phyloP scores from a whole-genome alignment of 2,329 filamentous ascomycete genomes.

The Huntiella abstrusa region DNA sequence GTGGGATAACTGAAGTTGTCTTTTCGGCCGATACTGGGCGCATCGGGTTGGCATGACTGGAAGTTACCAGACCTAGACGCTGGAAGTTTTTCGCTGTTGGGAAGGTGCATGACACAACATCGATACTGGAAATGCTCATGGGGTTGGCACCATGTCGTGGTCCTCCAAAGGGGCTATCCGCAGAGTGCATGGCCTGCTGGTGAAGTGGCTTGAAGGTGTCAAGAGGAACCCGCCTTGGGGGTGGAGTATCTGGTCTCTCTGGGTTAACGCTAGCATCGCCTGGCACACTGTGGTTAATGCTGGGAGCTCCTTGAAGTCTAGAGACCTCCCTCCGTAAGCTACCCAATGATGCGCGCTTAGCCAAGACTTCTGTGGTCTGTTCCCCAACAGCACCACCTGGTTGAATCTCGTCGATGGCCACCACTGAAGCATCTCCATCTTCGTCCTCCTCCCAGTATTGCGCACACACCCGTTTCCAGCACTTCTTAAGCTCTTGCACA shows the following conservation, averaged over 20 bases:
- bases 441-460: conserved; percentile 71
- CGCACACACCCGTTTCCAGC: conserved; percentile 81
- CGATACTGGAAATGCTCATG: conserved; percentile 37
- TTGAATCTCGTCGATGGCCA: conserved; percentile 44
- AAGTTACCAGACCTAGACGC: conserved; percentile 5
- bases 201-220: background rate
- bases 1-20: background rate
- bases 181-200: background rate
- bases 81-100: conserved; percentile 30
- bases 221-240: background rate
- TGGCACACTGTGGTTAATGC: conserved; percentile 1
- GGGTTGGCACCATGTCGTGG: conserved; percentile 18
- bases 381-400: conserved; percentile 53
- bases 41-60: conserved; percentile 18
- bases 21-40: conserved; percentile 23
- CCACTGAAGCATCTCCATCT: conserved; percentile 27
- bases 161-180: background rate
- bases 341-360: conserved; percentile 3
- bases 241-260: conserved; percentile 2
- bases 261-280: background rate
- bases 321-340: conserved; percentile 5
- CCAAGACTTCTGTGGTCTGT: background rate
- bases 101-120: conserved; percentile 45
- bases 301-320: background rate
- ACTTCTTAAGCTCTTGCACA: conserved; percentile 84